Evolutionary conservation across 176 grass and related monocot species (phyloP), one percentile per base, ranked within the genome.

Genomic region (Oryza rufipogon): DNA sequence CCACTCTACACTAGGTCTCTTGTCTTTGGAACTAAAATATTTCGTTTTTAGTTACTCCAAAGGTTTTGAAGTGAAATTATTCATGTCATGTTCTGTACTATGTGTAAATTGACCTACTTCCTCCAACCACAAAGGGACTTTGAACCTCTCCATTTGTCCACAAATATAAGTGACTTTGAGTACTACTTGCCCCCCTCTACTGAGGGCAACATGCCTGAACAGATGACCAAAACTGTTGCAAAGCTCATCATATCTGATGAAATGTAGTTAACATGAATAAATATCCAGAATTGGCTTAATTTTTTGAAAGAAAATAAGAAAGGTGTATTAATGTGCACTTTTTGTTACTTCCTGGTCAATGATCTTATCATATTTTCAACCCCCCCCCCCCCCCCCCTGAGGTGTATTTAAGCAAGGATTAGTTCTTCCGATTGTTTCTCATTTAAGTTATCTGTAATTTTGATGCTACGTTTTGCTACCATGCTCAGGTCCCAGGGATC

Each of bases 401-500:
- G 63, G 58, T 66, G 17, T 56, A 67, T 6, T 80, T 26, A 11
- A 16, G 17, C 49, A 71, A 78, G 54, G 17, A 20, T 67, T 73
- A 39, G 15, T 66, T 74, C 22, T 42, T 14, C 52, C 16, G 19
- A 5, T 33, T 2, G 32, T 5, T 70, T 68, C 32, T 70, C 15
- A 77, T 9, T 85, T 47, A 75, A 76, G 25, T 51, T 66, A 11
- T 34, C 7, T 58, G 9, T 3, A 76, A 66, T 49, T 80, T 19
- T 60, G n/a, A 75, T 75, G 47, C 13, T 82, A 82, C 7, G 28
- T 71, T 88, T 74, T 77, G 68, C 71, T 58, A 49, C n/a, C 16
- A 34, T 44, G 20, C 65, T 71, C 89, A 95, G 93, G 87, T 95
- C 64, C 93, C 93, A 19, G 93, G 78, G 17, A 95, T 95, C 78